Evolutionary conservation across 176 grass and related monocot genomes (phyloP), one percentile per base, ranked within the genome.

Genomic region (Oryza australiensis): DNA sequence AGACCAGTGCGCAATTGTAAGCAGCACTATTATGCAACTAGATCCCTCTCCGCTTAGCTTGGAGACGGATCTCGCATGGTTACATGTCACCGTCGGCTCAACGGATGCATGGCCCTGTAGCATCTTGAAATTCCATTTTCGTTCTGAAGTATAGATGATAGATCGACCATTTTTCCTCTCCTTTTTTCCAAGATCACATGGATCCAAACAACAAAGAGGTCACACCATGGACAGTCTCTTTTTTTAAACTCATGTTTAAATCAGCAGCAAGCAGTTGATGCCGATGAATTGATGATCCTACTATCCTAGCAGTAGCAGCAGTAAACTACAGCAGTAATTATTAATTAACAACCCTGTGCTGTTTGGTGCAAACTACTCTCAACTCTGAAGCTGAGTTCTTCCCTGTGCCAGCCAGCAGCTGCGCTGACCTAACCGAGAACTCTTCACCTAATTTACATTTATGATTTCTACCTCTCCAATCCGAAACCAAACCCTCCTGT

Each of bases 401-500:
- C 28, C 35, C 72, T 83, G 62, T 68, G 66, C 12, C 34, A 30
- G 30, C 45, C 30, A 68, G 13, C 43, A 46, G 55, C 64, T 60
- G 59, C 37, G 49, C 8, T 68, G 83, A 64, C 37, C 65, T 30
- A 45, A 45, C 73, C 30, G 16, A 32, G 22, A 18, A 33, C 43
- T 37, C 23, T 53, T 12, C 26, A 76, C 12, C 64, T n/a, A 77
- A 86, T 86, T 37, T 80, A 75, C 78, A 63, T 41, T 74, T 26
- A 71, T 64, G 72, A 63, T 41, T 74, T 26, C 78, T 64, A 79
- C 55, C 55, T 2, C 10, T 28, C 26, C 71, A 55, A 55, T 18
- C 0, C 43, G 3, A 55, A 55, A 55, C 51, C 51, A 66, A 53
- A 70, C 78, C 24, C 24, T 27, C 6, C 73, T 87, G 20, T 35